phyloP scores from a whole-genome alignment of 2,329 filamentous ascomycete genomes.

The Cercospora beticola region DNA sequence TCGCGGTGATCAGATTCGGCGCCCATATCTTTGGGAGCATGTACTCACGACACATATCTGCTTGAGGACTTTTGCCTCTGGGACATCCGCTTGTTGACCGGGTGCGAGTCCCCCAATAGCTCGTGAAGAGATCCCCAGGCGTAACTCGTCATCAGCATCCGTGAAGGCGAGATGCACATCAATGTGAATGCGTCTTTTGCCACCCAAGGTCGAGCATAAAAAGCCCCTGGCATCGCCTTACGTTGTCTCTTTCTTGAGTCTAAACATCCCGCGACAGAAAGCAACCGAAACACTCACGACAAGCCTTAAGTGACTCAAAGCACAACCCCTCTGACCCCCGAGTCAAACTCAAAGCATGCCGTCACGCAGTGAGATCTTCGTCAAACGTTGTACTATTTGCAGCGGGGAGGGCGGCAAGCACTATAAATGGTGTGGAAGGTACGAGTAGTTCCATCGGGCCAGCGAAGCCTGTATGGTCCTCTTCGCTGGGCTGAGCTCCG shows the following conservation, averaged over 20 bases:
- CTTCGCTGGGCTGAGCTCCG: neutral
- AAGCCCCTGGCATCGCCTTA: neutral
- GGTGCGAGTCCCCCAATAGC: neutral
- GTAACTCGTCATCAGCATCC: neutral
- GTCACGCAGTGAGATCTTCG: neutral
- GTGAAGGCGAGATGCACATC: neutral
- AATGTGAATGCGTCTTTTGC: neutral
- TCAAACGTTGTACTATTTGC: neutral
- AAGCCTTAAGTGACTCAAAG: neutral
- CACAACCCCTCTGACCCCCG: neutral
- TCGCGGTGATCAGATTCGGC: neutral
- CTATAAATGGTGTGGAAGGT: neutral
- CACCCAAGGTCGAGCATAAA: neutral
- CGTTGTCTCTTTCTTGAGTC: neutral
- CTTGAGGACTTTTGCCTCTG: neutral
- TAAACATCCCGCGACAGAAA: neutral
- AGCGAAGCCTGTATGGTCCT: neutral
- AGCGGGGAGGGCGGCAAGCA: neutral
- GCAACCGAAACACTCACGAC: neutral
- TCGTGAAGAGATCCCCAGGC: neutral
- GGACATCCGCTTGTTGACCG: neutral
- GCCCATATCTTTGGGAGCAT: neutral
- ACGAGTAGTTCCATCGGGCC: neutral
- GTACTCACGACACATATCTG: neutral
- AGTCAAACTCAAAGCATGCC: neutral